Base-by-base conservation (phyloP, 257 asterid species). In the Haberlea rhodopensis region DNA sequence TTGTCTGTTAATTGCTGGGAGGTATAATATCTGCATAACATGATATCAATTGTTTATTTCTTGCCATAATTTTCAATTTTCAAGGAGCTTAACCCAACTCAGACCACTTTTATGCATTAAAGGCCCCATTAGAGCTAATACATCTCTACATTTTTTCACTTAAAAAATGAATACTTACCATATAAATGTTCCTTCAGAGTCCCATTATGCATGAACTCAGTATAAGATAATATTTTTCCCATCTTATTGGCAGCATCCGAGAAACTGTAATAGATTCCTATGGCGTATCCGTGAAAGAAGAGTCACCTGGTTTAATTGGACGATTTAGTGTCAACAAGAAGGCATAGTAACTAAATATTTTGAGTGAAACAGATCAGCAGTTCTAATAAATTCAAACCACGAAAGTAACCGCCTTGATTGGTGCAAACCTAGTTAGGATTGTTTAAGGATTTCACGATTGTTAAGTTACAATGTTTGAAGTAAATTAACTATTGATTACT, bases 241-340 rank as follows among this genome's bases (percentile, higher is more conserved):
- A 11, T 81, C 95, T 85, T 87, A 97, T 79, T 87, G 99, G 85
- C 97, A 94, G 68, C 81, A 94, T 71, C 99, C 99, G 52, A 90
- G 83, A 80, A 90, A 94, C 80, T 94, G 96, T 49, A 94, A 94
- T 28, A 94, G 85, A 78, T 94, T 94, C 67, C 99, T 79, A 75
- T 94, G 99, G 78, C 90, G 99, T 79, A 94, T 94, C 75, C 99
- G 83, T 67, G 99, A 94, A 65, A 94, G 99, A 73, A 90, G 95
- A 78, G 99, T 81, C 53, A 94, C 99, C 99, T 94, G 84, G 25
- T 53, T 62, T 57, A 61, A 43, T 25, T n/a, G 27, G 31, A 40
- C 63, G 26, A 65, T 53, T 68, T 66, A 51, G 69, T 21, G 19
- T 43, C 51, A 43, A 43, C 51, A 43, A 40, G 7, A 13, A 15